These are phyloP conservation scores for Ophiostoma sp. DNA, from an alignment of 2,329 filamentous ascomycete genomes.

Conservation along the genomic window DNA sequence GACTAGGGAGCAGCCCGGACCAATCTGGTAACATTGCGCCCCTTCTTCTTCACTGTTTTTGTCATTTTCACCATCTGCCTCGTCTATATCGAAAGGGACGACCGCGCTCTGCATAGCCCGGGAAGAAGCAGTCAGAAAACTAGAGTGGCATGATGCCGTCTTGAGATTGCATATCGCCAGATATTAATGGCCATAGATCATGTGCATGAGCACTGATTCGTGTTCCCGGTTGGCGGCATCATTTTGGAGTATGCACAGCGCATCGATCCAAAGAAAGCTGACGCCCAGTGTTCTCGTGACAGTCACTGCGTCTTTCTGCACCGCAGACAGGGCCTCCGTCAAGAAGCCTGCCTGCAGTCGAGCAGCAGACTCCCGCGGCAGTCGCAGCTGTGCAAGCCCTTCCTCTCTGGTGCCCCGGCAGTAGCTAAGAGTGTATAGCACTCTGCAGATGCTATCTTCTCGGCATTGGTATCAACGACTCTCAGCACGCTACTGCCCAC, in stretches of 20 bases:
- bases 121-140: not conserved
- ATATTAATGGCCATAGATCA: not conserved
- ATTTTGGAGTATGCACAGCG: not conserved
- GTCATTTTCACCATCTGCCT: not conserved
- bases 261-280: not conserved
- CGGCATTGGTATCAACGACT: not conserved
- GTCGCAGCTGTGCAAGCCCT: not conserved
- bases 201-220: not conserved
- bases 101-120: not conserved
- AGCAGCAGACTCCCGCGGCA: not conserved
- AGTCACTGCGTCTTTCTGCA: not conserved
- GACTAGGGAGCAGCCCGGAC: not conserved
- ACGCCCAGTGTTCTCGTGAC: not conserved
- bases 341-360: not conserved
- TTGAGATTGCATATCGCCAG: not conserved
- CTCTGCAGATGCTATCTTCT: not conserved
- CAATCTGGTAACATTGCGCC: not conserved
- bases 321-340: not conserved
- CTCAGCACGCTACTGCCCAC: not conserved
- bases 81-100: not conserved
- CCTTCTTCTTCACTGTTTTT: not conserved
- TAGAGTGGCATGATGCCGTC: not conserved
- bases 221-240: not conserved
- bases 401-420: not conserved
- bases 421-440: not conserved